A percentile compares a stretch with the other conserved stretches of the same genome.
Evolutionary conservation across 2,329 filamentous ascomycete species (phyloP).

Genomic region (Beauveria sp.): DNA sequence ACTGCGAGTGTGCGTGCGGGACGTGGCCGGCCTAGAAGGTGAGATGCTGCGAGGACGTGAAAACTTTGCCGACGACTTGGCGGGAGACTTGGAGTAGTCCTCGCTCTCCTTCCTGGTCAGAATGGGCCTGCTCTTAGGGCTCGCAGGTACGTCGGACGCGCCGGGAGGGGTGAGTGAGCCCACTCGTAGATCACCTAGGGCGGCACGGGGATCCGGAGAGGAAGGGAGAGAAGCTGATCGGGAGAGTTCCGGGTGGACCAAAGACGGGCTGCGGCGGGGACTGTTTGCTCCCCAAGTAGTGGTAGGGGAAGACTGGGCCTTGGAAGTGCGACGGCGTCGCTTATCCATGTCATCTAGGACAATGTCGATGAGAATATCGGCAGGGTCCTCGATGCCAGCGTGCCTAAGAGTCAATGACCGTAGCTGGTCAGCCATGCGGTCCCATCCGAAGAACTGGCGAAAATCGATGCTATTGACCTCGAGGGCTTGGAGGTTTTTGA

Average conservation of each 20-base stretch:
- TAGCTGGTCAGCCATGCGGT: constrained; percentile 83
- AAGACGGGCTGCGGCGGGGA: constrained; percentile 54
- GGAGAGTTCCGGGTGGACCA: constrained; percentile 58
- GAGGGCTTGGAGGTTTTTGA: constrained; percentile 92
- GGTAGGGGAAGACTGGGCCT: constrained; percentile 72
- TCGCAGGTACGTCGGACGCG: constrained; percentile 32
- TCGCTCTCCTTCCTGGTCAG: constrained; percentile 42
- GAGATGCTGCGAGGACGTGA: constrained; percentile 68
- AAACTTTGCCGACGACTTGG: constrained; percentile 35
- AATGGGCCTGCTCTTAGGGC: constrained; percentile 32
- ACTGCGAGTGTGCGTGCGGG: constrained; percentile 61
- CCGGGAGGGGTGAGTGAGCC: constrained; percentile 53
- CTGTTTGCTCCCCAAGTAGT: constrained; percentile 57
- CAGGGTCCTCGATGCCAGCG: constrained; percentile 80
- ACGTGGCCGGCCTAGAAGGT: constrained; percentile 67
- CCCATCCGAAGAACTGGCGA: constrained; percentile 95
- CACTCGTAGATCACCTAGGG: constrained; percentile 43
- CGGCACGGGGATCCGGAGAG: constrained; percentile 44
- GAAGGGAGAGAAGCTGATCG: constrained; percentile 63
- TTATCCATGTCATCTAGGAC: constrained; percentile 96
- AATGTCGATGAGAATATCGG: constrained; percentile 84
- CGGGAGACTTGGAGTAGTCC: constrained; percentile 33
- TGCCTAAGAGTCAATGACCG: constrained; percentile 83
- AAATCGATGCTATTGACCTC: constrained; percentile 96
- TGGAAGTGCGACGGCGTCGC: constrained; percentile 78